Conservation (phyloP, 495 filamentous ascomycete genomes). For the Lasiosphaeria miniovina region DNA sequence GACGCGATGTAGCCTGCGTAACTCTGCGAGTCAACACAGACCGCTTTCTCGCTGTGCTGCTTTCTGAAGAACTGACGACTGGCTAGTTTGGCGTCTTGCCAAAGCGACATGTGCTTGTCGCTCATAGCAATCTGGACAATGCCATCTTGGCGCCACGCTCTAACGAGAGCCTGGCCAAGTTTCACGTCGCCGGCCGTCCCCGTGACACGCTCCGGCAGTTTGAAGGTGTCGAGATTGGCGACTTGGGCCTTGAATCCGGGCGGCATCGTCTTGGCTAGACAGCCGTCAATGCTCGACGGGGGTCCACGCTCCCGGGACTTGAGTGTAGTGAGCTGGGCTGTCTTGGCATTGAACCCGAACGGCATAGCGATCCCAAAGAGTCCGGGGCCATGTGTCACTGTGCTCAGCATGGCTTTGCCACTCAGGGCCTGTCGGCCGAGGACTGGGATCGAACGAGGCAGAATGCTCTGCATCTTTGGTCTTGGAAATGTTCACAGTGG, state of each 20-base stretch:
- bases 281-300: neutral
- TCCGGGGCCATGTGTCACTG: conserved; percentile 8
- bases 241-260: conserved; percentile 34
- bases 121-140: conserved; percentile 43
- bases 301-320: neutral
- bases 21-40: conserved; percentile 43
- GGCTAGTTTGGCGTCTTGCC: conserved; percentile 29
- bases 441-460: conserved; percentile 8
- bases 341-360: conserved; percentile 18
- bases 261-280: conserved; percentile 30
- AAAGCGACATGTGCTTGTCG: conserved; percentile 21
- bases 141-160: conserved; percentile 40
- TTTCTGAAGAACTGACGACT: conserved; percentile 37
- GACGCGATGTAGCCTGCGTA: conserved; percentile 48
- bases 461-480: conserved; percentile 7
- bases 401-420: conserved; percentile 18
- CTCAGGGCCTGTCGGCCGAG: conserved; percentile 7
- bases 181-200: conserved; percentile 23
- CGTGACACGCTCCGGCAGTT: conserved; percentile 31
- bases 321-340: conserved; percentile 13
- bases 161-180: conserved; percentile 37
- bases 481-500: neutral
- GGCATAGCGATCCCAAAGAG: conserved; percentile 15
- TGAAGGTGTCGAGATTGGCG: conserved; percentile 34
- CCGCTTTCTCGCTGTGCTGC: conserved; percentile 33